Evolutionary conservation across 345 rosid genomes (phyloP), one percentile per base, ranked within the genome.

Genomic region (Bruguiera sexangula): DNA sequence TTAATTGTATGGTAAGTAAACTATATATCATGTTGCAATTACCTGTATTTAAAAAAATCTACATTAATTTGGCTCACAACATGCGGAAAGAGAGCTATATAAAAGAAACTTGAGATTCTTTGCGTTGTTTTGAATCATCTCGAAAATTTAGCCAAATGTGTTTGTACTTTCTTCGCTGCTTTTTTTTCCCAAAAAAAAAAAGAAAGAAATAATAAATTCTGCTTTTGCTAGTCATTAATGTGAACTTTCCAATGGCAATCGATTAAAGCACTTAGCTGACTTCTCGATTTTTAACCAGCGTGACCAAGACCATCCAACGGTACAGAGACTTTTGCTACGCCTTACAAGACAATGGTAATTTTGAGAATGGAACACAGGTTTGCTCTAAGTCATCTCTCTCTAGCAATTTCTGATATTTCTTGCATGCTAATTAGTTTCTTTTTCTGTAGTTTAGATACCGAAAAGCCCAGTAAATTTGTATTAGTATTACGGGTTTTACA

Each of bases 311-410:
- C 70, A 43, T 79, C 29, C 73, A 79, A 63, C 77, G 80, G 3
- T 79, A 82, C 51, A 54, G 70, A 43, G 78, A 73, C 60, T 66
- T 13, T 46, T 80, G 74, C 56, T 82, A 68, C 69, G 13, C 48
- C 34, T 70, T 70, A 62, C 53, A 27, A 69, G 66, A 59, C 48
- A 22, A 16, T 71, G 16, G 50, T 22, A 50, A 24, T 65, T 60
- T n/a, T 67, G 72, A 64, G 9, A 59, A 63, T 22, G 76, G 56
- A 50, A 31, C 70, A 11, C 70, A 67, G 82, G 85, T 69, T 63
- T 69, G 67, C 51, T 51, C 29, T 34, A 43, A 43, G 24, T 26
- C 27, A 20, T 21, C 32, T 15, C 11, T 5, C 18, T 66, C n/a
- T 48, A 3, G 8, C 29, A 64, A 37, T 27, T 48, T 26, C 5